phyloP scores from a whole-genome alignment of 441 rosid species.

The Populus tomentosa region DNA sequence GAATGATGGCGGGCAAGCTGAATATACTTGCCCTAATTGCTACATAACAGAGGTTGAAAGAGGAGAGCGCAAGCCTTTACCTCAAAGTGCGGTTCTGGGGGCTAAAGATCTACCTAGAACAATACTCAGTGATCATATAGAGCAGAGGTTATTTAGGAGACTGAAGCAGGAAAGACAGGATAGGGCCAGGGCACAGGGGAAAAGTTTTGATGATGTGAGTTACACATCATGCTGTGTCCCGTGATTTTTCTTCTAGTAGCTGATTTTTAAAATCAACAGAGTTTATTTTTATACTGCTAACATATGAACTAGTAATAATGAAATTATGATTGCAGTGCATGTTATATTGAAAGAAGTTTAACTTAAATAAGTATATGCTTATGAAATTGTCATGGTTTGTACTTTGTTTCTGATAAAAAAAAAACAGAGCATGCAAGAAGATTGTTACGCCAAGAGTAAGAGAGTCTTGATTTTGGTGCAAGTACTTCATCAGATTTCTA shows the following conservation, averaged over 20 bases:
- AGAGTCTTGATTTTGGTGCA: neutral
- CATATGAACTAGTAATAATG: neutral
- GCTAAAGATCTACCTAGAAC: constrained; percentile 98
- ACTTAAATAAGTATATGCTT: neutral
- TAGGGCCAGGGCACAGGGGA: constrained; percentile 88
- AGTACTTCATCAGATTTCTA: neutral
- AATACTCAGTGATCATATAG: constrained; percentile 96
- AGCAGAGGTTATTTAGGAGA: constrained; percentile 74
- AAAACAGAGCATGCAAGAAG: neutral
- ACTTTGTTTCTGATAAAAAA: neutral
- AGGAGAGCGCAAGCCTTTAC: constrained; percentile 89
- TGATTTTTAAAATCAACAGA: constrained; percentile 3
- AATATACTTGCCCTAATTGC: constrained; percentile 99
- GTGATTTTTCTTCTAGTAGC: neutral
- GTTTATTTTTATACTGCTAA: neutral
- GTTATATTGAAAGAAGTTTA: neutral
- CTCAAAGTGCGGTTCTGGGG: constrained; percentile 99
- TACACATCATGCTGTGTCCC: neutral
- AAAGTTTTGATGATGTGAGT: constrained; percentile 89
- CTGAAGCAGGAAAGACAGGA: constrained; percentile 83
- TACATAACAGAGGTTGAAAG: constrained; percentile 82
- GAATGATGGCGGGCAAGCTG: constrained; percentile 99
- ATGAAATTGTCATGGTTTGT: neutral
- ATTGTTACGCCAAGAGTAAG: neutral
- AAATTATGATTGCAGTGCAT: neutral